Base-by-base conservation (phyloP, 371 early-diverging fungal genomes). In the Lichtheimia ornata region DNA sequence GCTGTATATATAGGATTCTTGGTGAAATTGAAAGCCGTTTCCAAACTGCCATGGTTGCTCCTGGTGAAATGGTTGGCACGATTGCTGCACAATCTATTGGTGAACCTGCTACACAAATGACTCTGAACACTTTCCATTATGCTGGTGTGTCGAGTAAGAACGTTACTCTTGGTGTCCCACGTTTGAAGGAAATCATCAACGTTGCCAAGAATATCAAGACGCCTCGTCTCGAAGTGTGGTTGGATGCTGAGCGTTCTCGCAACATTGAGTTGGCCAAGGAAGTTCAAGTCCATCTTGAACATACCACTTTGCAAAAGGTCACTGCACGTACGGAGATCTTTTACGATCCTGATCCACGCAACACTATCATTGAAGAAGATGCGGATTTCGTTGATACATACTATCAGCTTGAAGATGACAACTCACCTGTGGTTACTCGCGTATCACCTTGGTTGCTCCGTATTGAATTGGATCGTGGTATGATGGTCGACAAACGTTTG, bases 61-160 rank as follows among this genome's bases (percentile, higher is more conserved):
- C 99, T 5, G 97, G 97, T 53, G 99, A 99, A 85, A 99, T 99
- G 99, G 97, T 99, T 28, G 99, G 99, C 41, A 97, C 97, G 11
- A 84, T 99, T 64, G 99, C 99, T 42, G 99, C 99, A 13, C 99
- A 99, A 79, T 97, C 97, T 49, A 98, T 99, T 81, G 99, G 99
- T 77, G 99, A 99, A 77, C 99, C 99, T 53, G 99, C 99, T 18
- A 99, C 99, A 17, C 99, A 99, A 73, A 99, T 99, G 99, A 99
- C 99, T 22, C 79, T 99, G 62, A 99, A 99, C 76, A 99, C 99
- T 58, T 99, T 99, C 94, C 99, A 99, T 83, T 92, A 91, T 79
- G 99, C 99, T 64, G 99, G 99, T 90, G 99, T 99, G 52, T 88
- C 95, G 42, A 91, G 91, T 66, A 96, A 96, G 81, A 97, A 96